A percentile compares a stretch with the other conserved stretches of the same genome.
These are phyloP conservation scores for Setaria viridis DNA, from an alignment of 202 grass and related monocot species.

Conservation along the genomic window DNA sequence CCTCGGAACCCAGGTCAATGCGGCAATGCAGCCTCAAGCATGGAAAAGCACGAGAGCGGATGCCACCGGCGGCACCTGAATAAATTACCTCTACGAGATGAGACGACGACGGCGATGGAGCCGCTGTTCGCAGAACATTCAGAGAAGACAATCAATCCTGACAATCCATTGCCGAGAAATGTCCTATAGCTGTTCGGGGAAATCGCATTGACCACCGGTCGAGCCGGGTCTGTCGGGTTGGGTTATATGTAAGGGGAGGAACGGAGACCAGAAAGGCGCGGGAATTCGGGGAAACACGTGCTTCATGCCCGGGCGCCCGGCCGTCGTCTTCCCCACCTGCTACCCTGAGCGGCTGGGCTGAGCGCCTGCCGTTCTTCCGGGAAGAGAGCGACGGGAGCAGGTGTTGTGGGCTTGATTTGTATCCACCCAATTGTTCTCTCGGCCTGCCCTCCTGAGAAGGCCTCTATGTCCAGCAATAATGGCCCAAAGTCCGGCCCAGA, in stretches of 20 bases:
- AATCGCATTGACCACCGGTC: slow-evolving; percentile 45
- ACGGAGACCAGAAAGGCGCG: slow-evolving; percentile 6
- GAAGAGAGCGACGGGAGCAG: too few species aligned
- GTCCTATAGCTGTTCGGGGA: slow-evolving; percentile 11
- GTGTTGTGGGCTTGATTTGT: not conserved
- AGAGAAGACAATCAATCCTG: not conserved
- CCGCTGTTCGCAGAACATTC: slow-evolving; percentile 1
- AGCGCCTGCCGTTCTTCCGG: too few species aligned
- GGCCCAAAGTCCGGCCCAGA: not conserved
- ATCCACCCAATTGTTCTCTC: not conserved
- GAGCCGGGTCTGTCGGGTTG: not conserved
- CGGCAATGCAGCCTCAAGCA: slow-evolving; percentile 17
- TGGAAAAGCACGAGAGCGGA: not conserved
- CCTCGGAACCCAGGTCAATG: not conserved
- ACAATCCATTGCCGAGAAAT: slow-evolving; percentile 25
- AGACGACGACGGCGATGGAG: not conserved
- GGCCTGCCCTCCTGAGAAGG: not conserved
- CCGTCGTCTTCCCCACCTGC: too few species aligned
- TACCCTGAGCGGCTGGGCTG: too few species aligned
- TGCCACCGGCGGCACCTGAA: not conserved
- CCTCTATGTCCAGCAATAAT: not conserved
- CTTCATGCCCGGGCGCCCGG: not conserved
- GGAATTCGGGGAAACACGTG: slow-evolving; percentile 1
- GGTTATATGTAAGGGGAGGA: not conserved
- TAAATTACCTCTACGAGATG: not conserved